Base-by-base conservation (phyloP, 768 basidiomycete genomes). In the Phaeotremella fagi region DNA sequence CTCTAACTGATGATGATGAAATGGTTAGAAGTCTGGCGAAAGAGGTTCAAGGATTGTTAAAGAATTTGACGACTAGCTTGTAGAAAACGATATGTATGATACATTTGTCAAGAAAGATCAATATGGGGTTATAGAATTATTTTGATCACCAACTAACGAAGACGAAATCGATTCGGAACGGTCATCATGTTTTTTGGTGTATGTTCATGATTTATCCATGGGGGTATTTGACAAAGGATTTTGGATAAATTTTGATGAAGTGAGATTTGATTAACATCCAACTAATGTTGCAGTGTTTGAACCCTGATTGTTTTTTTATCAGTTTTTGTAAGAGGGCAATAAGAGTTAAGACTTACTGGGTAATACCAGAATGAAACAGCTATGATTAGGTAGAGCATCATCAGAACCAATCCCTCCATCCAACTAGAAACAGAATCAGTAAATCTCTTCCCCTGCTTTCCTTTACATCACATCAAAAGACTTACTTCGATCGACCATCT, bases 351-450 rank as follows among this genome's bases (percentile, higher is more conserved):
- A 60, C 64, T 63, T 31, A 70, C 68, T 12, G 68, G 68, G 57
- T 72, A 74, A 48, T 66, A 74, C 72, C 72, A 74, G 61, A 71
- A 67, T 15, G 65, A 57, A 28, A 85, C 79, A 7, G 79, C 85
- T 20, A 88, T 81, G 47, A 89, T 86, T 7, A 85, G 59, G 71
- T 88, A 88, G 25, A 87, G 75, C 33, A 79, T 82, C 52, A 88
- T 81, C n/a, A 90, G 79, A 51, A 88, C 83, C 62, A 83, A 78
- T 2, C 88, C 88, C 68, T 90, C 88, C 15, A 90, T 77, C 84
- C 88, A 91, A 69, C 88, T 89, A 38, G 20, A 20, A 16, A 54
- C 43, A 25, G 12, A n/a, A 41, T 20, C 25, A 50, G 37, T 25
- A n/a, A n/a, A n/a, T n/a, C n/a, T n/a, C n/a, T n/a, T n/a, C n/a